These are phyloP conservation scores for Barnettozyma vustinii DNA, from an alignment of 805 yeast species.

Conservation along the genomic window DNA sequence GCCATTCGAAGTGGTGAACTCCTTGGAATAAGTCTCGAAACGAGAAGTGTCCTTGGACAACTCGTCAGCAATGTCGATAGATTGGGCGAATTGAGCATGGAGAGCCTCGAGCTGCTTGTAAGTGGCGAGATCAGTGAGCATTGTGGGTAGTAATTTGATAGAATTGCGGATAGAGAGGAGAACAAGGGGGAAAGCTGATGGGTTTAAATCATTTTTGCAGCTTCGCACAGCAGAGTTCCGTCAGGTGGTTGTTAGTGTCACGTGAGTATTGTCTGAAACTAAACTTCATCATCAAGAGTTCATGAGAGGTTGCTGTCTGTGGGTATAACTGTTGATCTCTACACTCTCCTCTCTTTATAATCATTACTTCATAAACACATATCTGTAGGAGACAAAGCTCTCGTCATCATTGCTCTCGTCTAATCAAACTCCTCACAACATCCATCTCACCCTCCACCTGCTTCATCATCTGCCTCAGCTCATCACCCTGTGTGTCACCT, in stretches of 20 bases:
- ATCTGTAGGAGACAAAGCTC: too few relatives aligned
- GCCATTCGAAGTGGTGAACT: slow-evolving; percentile 79
- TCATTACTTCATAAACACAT: background rate
- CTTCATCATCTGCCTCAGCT: slow-evolving; percentile 7
- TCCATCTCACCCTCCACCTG: slow-evolving; percentile 12
- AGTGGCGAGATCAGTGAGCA: slow-evolving; percentile 61
- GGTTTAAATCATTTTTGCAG: background rate
- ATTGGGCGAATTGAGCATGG: slow-evolving; percentile 64
- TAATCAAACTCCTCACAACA: slow-evolving; percentile 14
- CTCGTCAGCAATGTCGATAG: slow-evolving; percentile 63
- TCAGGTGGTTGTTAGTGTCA: slow-evolving; percentile 1
- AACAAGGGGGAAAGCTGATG: background rate
- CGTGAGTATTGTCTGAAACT: too few relatives aligned
- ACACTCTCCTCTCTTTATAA: background rate
- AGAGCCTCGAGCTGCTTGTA: slow-evolving; percentile 74
- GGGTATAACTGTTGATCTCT: background rate
- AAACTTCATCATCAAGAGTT: background rate
- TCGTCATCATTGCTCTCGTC: background rate
- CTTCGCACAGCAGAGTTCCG: background rate
- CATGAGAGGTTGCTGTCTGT: too few relatives aligned
- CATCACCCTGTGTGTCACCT: slow-evolving; percentile 3
- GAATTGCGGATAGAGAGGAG: background rate
- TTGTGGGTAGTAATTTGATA: background rate
- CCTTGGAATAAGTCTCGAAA: slow-evolving; percentile 68
- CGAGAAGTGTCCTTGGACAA: slow-evolving; percentile 72